These are phyloP conservation scores for Magnaporthiopsis incrustans DNA, from an alignment of 2,329 filamentous ascomycete genomes.

Conservation along the genomic window DNA sequence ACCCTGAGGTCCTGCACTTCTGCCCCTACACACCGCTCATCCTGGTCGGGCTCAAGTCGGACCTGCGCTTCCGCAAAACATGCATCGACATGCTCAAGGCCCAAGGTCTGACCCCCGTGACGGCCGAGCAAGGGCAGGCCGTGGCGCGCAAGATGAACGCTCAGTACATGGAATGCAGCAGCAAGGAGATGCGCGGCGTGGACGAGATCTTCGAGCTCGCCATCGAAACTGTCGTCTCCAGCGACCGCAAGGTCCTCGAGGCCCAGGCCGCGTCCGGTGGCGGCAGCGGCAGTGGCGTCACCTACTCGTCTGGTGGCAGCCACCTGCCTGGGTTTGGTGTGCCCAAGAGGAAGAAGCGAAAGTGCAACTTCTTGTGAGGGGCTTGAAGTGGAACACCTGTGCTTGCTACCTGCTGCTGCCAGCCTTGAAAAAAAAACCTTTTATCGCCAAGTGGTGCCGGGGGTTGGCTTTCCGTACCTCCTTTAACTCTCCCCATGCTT, in stretches of 20 bases:
- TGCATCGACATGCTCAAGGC: constrained; percentile 99
- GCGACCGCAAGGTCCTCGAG: constrained; percentile 60
- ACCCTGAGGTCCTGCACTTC: constrained; percentile 97
- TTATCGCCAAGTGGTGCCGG: neutral
- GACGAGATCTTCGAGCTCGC: constrained; percentile 94
- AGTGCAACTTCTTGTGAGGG: constrained; percentile 67
- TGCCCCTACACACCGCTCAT: constrained; percentile 95
- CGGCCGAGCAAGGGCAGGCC: constrained; percentile 75
- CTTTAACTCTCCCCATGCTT: neutral
- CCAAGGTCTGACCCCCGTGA: constrained; percentile 92
- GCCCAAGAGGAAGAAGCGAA: constrained; percentile 75
- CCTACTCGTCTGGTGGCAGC: constrained; percentile 21
- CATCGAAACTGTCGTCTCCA: constrained; percentile 80
- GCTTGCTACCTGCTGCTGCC: neutral
- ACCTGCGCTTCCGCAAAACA: constrained; percentile 88
- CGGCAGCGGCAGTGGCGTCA: constrained; percentile 23
- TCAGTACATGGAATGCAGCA: constrained; percentile 95
- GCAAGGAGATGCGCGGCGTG: constrained; percentile 92
- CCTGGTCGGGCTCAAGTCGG: constrained; percentile 92
- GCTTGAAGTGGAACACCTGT: constrained; percentile 7
- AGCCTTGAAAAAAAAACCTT: neutral
- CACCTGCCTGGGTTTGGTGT: constrained; percentile 29
- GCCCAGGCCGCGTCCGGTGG: constrained; percentile 31
- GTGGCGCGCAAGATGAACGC: constrained; percentile 93
- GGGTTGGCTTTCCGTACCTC: neutral